Evolutionary conservation across 148 eudicot genomes (phyloP).

Genomic region (Simmondsia chinensis): DNA sequence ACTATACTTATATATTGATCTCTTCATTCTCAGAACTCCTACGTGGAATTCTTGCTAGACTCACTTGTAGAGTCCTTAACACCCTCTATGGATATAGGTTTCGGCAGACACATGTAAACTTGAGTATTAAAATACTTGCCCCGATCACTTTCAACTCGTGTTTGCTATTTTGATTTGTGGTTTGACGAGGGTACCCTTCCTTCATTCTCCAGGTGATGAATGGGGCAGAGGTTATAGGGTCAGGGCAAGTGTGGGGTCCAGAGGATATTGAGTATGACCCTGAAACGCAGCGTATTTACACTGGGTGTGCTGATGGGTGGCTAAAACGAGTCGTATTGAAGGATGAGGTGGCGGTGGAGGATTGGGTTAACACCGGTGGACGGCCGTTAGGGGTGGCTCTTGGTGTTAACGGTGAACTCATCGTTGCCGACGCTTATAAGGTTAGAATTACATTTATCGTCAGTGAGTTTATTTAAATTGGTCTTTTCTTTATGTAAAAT

Average conservation of each 20-base stretch:
- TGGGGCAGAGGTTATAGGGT: constrained; percentile 33
- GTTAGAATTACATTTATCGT: constrained; percentile 17
- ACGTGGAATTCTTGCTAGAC: too few relatives aligned
- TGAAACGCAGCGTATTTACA: constrained; percentile 25
- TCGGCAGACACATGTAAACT: too few relatives aligned
- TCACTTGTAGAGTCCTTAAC: too few relatives aligned
- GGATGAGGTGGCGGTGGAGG: constrained; percentile 36
- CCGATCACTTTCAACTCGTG: too few relatives aligned
- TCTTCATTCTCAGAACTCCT: too few relatives aligned
- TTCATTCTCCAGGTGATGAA: constrained; percentile 27
- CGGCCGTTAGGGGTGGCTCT: constrained; percentile 61
- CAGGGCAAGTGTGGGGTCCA: constrained; percentile 34
- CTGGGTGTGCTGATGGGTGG: constrained; percentile 70
- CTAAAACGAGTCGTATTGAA: constrained; percentile 34
- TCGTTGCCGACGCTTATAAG: constrained; percentile 57
- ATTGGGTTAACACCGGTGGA: constrained; percentile 69
- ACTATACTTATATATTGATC: too few relatives aligned
- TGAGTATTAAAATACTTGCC: too few relatives aligned
- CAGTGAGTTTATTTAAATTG: neutral
- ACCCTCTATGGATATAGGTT: too few relatives aligned
- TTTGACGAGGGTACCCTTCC: too few relatives aligned
- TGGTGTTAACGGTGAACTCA: constrained; percentile 38
- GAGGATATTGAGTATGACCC: constrained; percentile 59
- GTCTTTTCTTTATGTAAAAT: too few relatives aligned
- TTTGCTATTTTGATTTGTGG: too few relatives aligned